Base-by-base conservation (phyloP, 345 rosid genomes). In the Sisymbrium irio region DNA sequence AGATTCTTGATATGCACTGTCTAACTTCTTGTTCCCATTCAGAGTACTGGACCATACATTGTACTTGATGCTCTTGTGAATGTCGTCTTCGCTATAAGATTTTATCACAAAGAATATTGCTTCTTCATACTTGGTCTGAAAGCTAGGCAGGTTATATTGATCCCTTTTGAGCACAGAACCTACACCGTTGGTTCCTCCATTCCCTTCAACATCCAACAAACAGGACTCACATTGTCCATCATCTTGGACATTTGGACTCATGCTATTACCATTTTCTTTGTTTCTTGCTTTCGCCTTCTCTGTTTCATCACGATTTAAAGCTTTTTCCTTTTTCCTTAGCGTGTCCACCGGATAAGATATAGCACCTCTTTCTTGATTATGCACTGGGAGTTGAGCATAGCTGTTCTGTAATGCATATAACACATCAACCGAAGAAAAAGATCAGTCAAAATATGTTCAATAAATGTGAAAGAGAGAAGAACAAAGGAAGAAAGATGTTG, bases 41-140 rank as follows among this genome's bases (percentile, higher is more conserved):
- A 83, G 82, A 44, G 91, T 87, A 73, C 89, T 87, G 20, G 91
- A 81, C 91, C 91, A 87, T 18, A 87, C 91, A 77, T 81, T 87
- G 82, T 87, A 87, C 56, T 87, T 87, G 70, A 87, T 82, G 75
- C 91, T 82, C 73, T 87, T 87, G 65, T 85, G 91, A 44, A 87
- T 72, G 40, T 87, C 89, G 57, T 87, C 91, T 78, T 87, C 91
- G 56, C 87, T 87, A 65, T 85, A 87, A 64, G 91, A 87, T 71
- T 87, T 87, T 47, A 87, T 87, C 55, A 87, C 86, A 77, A 85
- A 85, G 81, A 87, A 87, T 28, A 67, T 62, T 14, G 86, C 91
- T 18, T 80, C 81, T 62, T 81, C 83, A n/a, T 84, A 77, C 20
- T 67, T 80, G 39, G 79, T 82, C 36, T 72, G 81, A 54, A 85